A percentile compares a stretch with the other conserved stretches of the same genome.
Conservation (phyloP, 2,329 filamentous ascomycete genomes). For the Scedosporium apiospermum region DNA sequence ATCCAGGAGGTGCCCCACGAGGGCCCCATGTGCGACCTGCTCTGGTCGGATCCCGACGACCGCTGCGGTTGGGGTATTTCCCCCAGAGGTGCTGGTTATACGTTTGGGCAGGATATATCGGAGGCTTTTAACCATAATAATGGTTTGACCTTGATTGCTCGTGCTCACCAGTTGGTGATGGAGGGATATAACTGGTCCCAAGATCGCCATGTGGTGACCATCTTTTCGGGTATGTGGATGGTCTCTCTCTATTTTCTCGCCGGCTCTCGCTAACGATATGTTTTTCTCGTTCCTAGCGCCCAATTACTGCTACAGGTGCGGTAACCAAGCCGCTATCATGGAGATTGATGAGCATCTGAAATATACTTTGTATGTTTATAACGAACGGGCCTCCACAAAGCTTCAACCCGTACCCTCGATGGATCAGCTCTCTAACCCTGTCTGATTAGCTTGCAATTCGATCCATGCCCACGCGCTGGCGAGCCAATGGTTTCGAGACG, state of each 20-base stretch:
- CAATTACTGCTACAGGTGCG: constrained; percentile 97
- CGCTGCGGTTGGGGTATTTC: constrained; percentile 94
- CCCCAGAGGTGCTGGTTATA: constrained; percentile 88
- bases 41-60: constrained; percentile 98
- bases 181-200: constrained; percentile 99
- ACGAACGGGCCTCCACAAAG: neutral
- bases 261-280: neutral
- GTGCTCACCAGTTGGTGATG: constrained; percentile 98
- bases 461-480: constrained; percentile 92
- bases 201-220: constrained; percentile 95
- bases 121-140: constrained; percentile 99
- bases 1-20: constrained; percentile 99
- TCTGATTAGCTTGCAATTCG: constrained; percentile 83
- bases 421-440: constrained; percentile 17
- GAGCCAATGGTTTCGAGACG: constrained; percentile 98
- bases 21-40: constrained; percentile 92
- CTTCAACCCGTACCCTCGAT: neutral
- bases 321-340: constrained; percentile 99
- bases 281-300: constrained; percentile 41
- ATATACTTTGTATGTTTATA: constrained; percentile 86
- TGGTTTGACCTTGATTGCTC: constrained; percentile 85
- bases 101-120: constrained; percentile 93
- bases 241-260: neutral
- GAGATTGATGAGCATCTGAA: constrained; percentile 99
- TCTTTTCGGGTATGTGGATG: constrained; percentile 70